A percentile compares a stretch with the other conserved stretches of the same genome.
Conservation (phyloP, 148 eudicot genomes). For the Pouteria glomerata region DNA sequence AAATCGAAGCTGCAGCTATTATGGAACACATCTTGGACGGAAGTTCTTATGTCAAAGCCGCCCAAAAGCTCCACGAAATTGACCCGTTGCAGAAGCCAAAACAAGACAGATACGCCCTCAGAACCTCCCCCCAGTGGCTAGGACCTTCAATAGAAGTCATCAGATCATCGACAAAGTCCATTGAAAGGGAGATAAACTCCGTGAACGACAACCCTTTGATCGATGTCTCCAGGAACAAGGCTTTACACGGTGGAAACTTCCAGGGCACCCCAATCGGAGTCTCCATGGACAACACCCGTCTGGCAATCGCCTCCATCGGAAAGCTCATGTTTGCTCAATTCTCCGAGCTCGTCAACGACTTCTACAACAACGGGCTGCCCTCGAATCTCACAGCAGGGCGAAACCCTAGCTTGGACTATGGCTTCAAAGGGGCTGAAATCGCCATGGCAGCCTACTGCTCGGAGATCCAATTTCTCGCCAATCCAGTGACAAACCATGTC, state of each 20-base stretch:
- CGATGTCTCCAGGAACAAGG: conserved; percentile 39
- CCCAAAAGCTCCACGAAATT: conserved; percentile 25
- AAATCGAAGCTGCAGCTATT: conserved; percentile 36
- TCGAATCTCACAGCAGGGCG: conserved; percentile 38
- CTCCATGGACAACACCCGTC: conserved; percentile 38
- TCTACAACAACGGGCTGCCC: conserved; percentile 40
- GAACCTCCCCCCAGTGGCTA: conserved; percentile 35
- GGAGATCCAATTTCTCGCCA: conserved; percentile 29
- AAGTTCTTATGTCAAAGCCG: conserved; percentile 27
- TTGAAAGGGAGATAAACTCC: conserved; percentile 38
- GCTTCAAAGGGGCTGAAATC: conserved; percentile 43
- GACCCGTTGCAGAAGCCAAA: conserved; percentile 40
- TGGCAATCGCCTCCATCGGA: conserved; percentile 34
- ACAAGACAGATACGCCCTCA: conserved; percentile 36
- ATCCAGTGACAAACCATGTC: conserved; percentile 34
- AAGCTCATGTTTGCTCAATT: conserved; percentile 40
- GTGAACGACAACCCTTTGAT: conserved; percentile 34
- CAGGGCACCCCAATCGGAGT: conserved; percentile 44
- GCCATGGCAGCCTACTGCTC: conserved; percentile 41
- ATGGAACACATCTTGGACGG: conserved; percentile 41
- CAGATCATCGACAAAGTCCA: conserved; percentile 24
- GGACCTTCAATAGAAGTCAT: conserved; percentile 34
- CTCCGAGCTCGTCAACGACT: conserved; percentile 40
- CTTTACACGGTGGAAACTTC: conserved; percentile 40
- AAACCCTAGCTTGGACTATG: conserved; percentile 39